Evolutionary conservation across 768 basidiomycete species (phyloP).

Genomic region (Rhodotorula babjevae): DNA sequence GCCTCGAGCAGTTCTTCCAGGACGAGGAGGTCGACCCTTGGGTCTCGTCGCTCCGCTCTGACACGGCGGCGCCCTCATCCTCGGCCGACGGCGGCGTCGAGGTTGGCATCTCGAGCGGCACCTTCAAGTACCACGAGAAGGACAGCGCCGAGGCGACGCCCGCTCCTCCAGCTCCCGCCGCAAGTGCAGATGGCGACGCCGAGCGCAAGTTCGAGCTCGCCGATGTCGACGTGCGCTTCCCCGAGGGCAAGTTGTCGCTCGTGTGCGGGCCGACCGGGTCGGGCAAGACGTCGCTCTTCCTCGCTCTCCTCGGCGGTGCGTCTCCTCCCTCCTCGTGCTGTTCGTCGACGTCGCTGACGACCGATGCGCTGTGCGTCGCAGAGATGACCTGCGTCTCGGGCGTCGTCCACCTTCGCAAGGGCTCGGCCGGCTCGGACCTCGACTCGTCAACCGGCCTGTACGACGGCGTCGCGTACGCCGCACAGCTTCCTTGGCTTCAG

Average conservation of each 20-base stretch:
- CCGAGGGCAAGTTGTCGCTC: constrained; percentile 59
- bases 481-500: constrained; percentile 65
- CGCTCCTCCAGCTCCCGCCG: background rate
- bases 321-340: background rate
- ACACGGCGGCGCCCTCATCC: constrained; percentile 35
- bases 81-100: background rate
- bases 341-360: no score
- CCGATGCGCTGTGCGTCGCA: no score
- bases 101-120: constrained; percentile 3
- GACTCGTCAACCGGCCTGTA: constrained; percentile 51
- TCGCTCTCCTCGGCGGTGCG: constrained; percentile 38
- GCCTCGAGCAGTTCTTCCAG: constrained; percentile 47
- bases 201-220: constrained; percentile 45
- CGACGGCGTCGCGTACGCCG: constrained; percentile 66
- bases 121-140: constrained; percentile 1
- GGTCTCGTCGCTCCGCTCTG: constrained; percentile 40
- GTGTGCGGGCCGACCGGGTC: constrained; percentile 38
- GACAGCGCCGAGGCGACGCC: no score
- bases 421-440: constrained; percentile 13
- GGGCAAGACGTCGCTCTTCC: constrained; percentile 39
- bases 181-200: background rate
- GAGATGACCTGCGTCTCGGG: constrained; percentile 41
- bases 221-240: constrained; percentile 60
- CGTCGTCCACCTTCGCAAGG: constrained; percentile 21
- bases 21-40: constrained; percentile 48